These are phyloP conservation scores for Sicyos edulis DNA, from an alignment of 306 rosid species.

Conservation along the genomic window DNA sequence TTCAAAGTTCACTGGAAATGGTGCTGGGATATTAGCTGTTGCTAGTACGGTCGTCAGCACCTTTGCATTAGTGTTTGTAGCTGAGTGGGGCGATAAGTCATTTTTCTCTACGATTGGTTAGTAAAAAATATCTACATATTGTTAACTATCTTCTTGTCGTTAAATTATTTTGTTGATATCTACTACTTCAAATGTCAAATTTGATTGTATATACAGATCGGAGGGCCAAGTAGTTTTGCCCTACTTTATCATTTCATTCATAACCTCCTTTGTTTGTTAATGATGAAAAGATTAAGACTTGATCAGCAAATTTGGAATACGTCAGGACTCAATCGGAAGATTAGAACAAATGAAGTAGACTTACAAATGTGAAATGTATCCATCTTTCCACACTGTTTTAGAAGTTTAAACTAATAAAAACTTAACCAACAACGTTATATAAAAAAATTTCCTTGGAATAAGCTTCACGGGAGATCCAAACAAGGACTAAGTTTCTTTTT, in stretches of 20 bases:
- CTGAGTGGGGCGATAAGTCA: constrained; percentile 99
- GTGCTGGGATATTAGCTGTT: constrained; percentile 75
- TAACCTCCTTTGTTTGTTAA: background rate
- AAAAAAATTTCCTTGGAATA: background rate
- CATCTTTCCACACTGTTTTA: background rate
- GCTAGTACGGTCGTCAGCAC: constrained; percentile 75
- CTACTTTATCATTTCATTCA: background rate
- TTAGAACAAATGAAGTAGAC: background rate
- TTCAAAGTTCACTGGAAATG: constrained; percentile 78
- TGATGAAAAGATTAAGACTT: background rate
- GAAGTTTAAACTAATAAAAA: background rate
- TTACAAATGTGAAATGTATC: background rate
- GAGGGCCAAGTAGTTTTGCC: background rate
- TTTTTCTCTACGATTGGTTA: constrained; percentile 95
- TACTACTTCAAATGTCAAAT: background rate
- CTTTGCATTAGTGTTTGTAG: constrained; percentile 78
- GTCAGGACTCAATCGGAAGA: background rate
- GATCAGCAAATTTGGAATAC: background rate
- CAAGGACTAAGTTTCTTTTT: background rate
- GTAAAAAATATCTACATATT: constrained; percentile 21
- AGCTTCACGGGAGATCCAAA: background rate
- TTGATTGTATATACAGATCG: background rate
- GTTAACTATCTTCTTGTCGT: background rate
- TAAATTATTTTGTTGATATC: background rate
- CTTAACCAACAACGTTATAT: background rate